Base-by-base conservation (phyloP, 306 rosid genomes). In the peach (Prunus persica) region DNA sequence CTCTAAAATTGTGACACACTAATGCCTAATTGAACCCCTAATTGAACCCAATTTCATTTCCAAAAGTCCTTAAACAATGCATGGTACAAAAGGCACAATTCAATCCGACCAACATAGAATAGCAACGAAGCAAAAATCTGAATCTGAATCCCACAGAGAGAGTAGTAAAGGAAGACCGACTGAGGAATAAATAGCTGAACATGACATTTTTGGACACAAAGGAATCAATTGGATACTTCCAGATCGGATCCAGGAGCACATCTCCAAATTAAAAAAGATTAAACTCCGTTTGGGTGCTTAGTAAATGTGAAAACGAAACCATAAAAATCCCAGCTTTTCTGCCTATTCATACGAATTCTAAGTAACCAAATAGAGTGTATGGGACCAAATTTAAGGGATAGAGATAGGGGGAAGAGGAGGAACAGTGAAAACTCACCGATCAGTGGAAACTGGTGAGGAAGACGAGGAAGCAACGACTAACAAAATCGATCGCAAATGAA, bases 401-500 rank as follows among this genome's bases (percentile, higher is more conserved):
- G 27, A 52, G 5, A 51, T 30, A 69, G 11, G 24, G 64, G 76
- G 67, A 38, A 56, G 25, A 63, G n/a, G 46, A 58, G 55, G 68
- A 61, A 73, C 67, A 73, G 69, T 65, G 47, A 49, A 43, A 45
- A 77, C 80, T 77, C 68, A 77, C 75, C 67, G 80, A 77, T 77
- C 73, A 58, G 61, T 57, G 61, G 47, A 28, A 68, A 77, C 61
- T 68, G 75, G 75, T 45, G 34, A 57, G 32, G 74, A 67, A 46
- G 75, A 68, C 75, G 80, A 77, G 50, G 67, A 77, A 58, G 61
- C 67, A 57, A 68, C 80, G 50, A 77, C 80, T 77, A 77, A 68
- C 74, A 77, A 57, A 57, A 77, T 49, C 69, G 74, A 77, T 77
- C 74, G 80, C 75, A 77, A 8, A 77, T 77, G 80, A 68, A 77